Conservation (phyloP, 2,329 filamentous ascomycete genomes). For the Ophiostoma angusticollis region DNA sequence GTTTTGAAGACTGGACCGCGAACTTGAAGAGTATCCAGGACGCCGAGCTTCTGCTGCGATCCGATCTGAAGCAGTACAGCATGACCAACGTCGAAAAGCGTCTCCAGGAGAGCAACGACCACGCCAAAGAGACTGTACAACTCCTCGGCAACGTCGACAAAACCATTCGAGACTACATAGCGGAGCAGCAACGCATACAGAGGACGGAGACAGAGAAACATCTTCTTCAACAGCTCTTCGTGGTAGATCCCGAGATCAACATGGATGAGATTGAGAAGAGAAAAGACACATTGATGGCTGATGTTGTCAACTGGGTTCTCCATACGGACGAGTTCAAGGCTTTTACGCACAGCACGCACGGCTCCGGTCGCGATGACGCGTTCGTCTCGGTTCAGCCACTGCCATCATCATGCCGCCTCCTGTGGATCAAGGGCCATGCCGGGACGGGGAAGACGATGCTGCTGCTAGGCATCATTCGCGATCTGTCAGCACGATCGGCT, state of each 20-base stretch:
- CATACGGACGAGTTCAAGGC: conserved; percentile 10
- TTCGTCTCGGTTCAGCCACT: too few relatives aligned
- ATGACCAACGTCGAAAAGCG: too few relatives aligned
- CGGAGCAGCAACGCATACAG: too few relatives aligned
- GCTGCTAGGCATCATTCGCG: conserved; percentile 13
- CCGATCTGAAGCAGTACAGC: too few relatives aligned
- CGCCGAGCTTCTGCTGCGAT: too few relatives aligned
- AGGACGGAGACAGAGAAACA: background rate
- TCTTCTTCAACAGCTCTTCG: too few relatives aligned
- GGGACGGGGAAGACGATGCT: conserved; percentile 15
- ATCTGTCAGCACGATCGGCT: conserved; percentile 9
- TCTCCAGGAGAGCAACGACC: too few relatives aligned
- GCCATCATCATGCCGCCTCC: conserved; percentile 10
- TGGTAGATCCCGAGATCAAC: conserved; percentile 15
- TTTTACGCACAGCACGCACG: conserved; percentile 12
- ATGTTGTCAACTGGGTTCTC: conserved; percentile 12
- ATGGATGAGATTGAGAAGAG: conserved; percentile 12
- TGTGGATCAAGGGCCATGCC: conserved; percentile 14
- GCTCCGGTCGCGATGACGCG: conserved; percentile 4
- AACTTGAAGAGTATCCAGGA: too few relatives aligned
- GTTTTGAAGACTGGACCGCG: too few relatives aligned
- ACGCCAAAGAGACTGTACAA: too few relatives aligned
- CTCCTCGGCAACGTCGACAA: too few relatives aligned
- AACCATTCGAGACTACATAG: too few relatives aligned
- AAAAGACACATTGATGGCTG: conserved; percentile 12